Evolutionary conservation across 108 stramenopile genomes (phyloP), one percentile per base, ranked within the genome.

Genomic region (Cyclotella distinguenda): DNA sequence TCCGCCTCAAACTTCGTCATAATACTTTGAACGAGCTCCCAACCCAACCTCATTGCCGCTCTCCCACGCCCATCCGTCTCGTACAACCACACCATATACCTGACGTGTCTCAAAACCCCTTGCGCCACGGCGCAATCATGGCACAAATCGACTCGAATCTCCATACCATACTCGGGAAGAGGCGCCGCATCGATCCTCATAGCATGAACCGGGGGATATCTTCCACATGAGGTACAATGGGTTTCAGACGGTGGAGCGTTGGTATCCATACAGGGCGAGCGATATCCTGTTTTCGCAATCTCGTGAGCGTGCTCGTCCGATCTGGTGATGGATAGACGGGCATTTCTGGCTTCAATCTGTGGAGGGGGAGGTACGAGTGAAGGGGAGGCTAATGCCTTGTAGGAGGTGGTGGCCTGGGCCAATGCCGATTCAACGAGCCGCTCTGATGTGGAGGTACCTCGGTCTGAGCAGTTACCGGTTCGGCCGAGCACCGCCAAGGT

Each of bases 141-240:
- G 57, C 91, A 88, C 28, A 89, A 40, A 50, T 88, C 84, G 0
- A 80, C 68, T 11, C 84, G 55, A 33, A 73, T 72, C 68, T 93
- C 92, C 68, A 80, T 78, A 34, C 86, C 84, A 62, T 90, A 93
- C 58, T 89, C 87, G 6, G 81, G 59, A 26, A 93, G 39, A 7
- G 91, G 91, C 0, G 83, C 72, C 10, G 74, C 74, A 69, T 75
- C 70, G 54, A 68, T 66, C 26, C 77, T 70, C 66, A 78, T 70
- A 21, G 76, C 69, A 42, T 70, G 70, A 46, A 62, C 45, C 15
- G 76, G 74, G n/a, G 76, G 77, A 63, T 73, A 68, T 33, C 51
- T 21, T 25, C 77, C 74, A 67, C 74, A 57, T 15, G 72, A 49
- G 26, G 34, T 48, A 68, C 66, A 76, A 54, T 76, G 65, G 12